Evolutionary conservation across 768 basidiomycete genomes (phyloP), one percentile per base, ranked within the genome.

Genomic region (Lactarius akahatsu): DNA sequence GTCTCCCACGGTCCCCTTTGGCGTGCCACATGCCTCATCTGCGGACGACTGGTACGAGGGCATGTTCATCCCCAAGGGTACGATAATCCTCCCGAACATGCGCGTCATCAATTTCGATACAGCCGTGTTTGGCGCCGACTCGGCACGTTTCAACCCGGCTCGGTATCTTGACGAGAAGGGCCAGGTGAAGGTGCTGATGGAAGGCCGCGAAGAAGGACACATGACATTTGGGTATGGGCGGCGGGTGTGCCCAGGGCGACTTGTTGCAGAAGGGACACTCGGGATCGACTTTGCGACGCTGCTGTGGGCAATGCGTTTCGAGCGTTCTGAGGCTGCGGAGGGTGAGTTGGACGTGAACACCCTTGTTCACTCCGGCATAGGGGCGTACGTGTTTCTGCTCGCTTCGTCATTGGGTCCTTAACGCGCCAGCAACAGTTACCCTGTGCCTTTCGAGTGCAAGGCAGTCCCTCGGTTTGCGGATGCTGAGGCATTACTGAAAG

Each of bases 401-500:
- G 13, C 20, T 58, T 6, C 11, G 1, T 36, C 36, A n/a, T 15
- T 26, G 5, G 56, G 11, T 10, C 3, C n/a, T 34, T 58, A 13
- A 58, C n/a, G n/a, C 10, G 10, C 40, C 34, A 34, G 5, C 52
- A 36, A 50, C 52, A 47, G 32, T 6, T 28, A 26, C 23, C 47
- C 47, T 26, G 13, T 50, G 13, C 61, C 61, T 20, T 62, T 62
- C 50, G 30, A 30, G 18, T 62, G 52, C 50, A 52, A 28, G 13
- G 38, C 36, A 13, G 15, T 54, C 11, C 61, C 61, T 62, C 45
- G 61, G 11, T 56, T 62, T 36, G 20, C 52, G 26, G 61, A 62
- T 23, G 61, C 61, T 7, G 11, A 23, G 8, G 2, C 13, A 15
- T 52, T 62, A n/a, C 45, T 62, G 1, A 50, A 30, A 9, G 61